A percentile compares a stretch with the other conserved stretches of the same genome.
Evolutionary conservation across 2,329 filamentous ascomycete genomes (phyloP).

Genomic region (Pseudogymnoascus sp.): DNA sequence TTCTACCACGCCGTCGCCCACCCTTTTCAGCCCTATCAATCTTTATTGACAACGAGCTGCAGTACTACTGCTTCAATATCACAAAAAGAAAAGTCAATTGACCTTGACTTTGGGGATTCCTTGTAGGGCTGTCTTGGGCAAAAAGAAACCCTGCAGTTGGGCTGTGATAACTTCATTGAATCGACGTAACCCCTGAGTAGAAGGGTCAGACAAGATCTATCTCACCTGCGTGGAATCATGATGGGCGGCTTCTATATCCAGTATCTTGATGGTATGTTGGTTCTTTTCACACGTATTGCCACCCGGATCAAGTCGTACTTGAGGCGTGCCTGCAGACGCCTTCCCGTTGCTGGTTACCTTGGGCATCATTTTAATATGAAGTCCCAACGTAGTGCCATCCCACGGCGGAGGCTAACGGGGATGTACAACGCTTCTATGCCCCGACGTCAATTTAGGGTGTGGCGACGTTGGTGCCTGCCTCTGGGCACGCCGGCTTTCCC

Average conservation of each 20-base stretch:
- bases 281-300: slow-evolving; percentile 11
- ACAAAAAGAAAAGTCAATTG: slow-evolving; percentile 9
- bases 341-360: slow-evolving; percentile 10
- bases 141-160: slow-evolving; percentile 20
- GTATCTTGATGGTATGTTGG: slow-evolving; percentile 64
- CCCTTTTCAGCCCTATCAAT: slow-evolving; percentile 27
- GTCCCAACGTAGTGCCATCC: slow-evolving; percentile 5
- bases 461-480: slow-evolving; percentile 11
- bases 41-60: slow-evolving; percentile 14
- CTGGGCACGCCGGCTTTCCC: slow-evolving; percentile 9
- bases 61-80: slow-evolving; percentile 6
- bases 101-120: slow-evolving; percentile 27
- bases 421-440: not conserved
- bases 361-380: slow-evolving; percentile 9
- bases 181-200: slow-evolving; percentile 1
- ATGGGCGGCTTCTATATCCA: slow-evolving; percentile 44
- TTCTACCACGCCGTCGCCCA: slow-evolving; percentile 27
- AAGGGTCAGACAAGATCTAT: slow-evolving; percentile 10
- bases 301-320: slow-evolving; percentile 6
- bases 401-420: slow-evolving; percentile 4
- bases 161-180: slow-evolving; percentile 5
- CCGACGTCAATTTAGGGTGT: slow-evolving; percentile 11
- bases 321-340: slow-evolving; percentile 2
- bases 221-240: slow-evolving; percentile 21
- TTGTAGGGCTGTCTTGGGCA: slow-evolving; percentile 28